Evolutionary conservation across 352 stramenopile genomes (phyloP).

Genomic region (Paralagenidium karlingii): DNA sequence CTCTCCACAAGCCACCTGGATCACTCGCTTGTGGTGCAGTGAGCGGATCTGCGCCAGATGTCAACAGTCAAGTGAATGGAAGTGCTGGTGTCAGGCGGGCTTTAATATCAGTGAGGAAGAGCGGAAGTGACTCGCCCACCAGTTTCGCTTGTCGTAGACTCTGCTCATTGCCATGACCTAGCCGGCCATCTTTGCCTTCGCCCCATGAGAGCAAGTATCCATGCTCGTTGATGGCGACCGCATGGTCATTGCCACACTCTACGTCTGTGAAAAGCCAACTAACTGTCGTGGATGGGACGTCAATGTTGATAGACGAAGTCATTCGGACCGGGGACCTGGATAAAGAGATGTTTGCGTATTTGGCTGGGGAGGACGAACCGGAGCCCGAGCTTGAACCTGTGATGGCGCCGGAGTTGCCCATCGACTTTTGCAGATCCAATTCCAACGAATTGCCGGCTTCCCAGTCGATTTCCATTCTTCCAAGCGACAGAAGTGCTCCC

Average conservation of each 20-base stretch:
- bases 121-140: neutral
- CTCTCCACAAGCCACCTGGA: constrained; percentile 43
- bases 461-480: constrained; percentile 6
- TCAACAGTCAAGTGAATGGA: neutral
- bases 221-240: constrained; percentile 52
- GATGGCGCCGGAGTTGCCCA: constrained; percentile 3
- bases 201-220: constrained; percentile 69
- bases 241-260: constrained; percentile 39
- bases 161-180: constrained; percentile 9
- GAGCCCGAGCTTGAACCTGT: no score
- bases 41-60: constrained; percentile 15
- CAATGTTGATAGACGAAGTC: no score
- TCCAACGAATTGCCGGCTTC: no score
- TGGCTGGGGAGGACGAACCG: no score
- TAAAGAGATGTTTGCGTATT: no score
- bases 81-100: neutral
- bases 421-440: no score
- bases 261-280: constrained; percentile 46
- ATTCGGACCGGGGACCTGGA: no score
- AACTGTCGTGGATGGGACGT: no score
- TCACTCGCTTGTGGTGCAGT: constrained; percentile 43
- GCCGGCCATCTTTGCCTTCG: constrained; percentile 21
- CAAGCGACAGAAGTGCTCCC: constrained; percentile 18
- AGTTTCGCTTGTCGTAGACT: constrained; percentile 8
- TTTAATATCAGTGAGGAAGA: neutral